Base-by-base conservation (phyloP, 2,329 filamentous ascomycete genomes). In the Metarhizium album region DNA sequence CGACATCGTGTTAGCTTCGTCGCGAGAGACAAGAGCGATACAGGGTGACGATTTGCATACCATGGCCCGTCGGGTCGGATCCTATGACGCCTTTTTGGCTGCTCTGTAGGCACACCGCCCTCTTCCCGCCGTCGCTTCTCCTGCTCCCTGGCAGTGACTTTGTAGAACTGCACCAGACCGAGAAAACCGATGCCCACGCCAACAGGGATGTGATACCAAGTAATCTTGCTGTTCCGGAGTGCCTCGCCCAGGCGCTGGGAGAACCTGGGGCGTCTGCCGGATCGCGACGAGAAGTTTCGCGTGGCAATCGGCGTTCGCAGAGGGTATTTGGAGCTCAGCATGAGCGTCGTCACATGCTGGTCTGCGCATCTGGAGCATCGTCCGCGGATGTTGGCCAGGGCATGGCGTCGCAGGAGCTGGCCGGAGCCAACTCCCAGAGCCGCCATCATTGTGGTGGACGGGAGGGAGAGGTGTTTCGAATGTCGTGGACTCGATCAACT, bases 121-220 rank as follows among this genome's bases (percentile, higher is more conserved):
- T 73, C 74, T 53, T 74, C 70, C 52, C 72, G 67, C 42, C 53
- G 54, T 42, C 72, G 62, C 59, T 71, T 74, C 57, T 79, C 76
- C 57, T 77, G 74, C 54, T 80, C 74, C n/a, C 76, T 65, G 23
- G 67, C 63, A 14, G 73, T 81, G 50, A 87, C 80, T 64, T 87
- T 87, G 67, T 91, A 93, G 65, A 94, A 83, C 60, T 95, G 90
- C 47, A 90, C 76, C 48, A 87, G 73, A 23, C 89, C 90, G 8
- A 96, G 75, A 61, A 95, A 90, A 52, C 80, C 87, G 60, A 95
- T 83, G 53, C 90, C 90, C 22, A 95, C 75, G 24, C 85, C 87
- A 50, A 95, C 80, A 22, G 90, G 90, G 58, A 96, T 95, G 45
- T 87, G 87, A 67, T 90, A 88, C 90, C 90, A 96, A 72, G 87